Percentiles rank a stretch among this genome's conserved stretches.
Conservation (phyloP, 73 alveolate genomes). For the Paraurostyla sp. region DNA sequence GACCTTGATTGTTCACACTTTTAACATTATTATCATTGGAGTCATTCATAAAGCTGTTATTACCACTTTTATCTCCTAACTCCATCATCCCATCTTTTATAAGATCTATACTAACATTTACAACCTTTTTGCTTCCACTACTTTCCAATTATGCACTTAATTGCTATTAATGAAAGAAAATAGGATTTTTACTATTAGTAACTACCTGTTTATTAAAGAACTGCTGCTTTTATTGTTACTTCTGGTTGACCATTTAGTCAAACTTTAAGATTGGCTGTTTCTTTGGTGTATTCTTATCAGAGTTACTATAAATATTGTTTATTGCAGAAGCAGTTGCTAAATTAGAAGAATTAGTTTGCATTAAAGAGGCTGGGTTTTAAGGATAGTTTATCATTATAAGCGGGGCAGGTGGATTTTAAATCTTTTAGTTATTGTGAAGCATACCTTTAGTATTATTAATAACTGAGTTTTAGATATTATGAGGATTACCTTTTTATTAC, state of each 20-base stretch:
- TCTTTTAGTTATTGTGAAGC: neutral
- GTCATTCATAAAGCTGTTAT: slow-evolving; percentile 13
- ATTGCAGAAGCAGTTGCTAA: neutral
- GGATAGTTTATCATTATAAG: neutral
- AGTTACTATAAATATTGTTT: neutral
- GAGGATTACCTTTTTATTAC: too few relatives aligned
- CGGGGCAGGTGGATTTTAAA: neutral
- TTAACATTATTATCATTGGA: neutral
- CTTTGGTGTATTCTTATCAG: slow-evolving; percentile 37
- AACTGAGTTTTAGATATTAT: neutral
- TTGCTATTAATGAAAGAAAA: neutral
- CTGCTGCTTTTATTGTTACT: too few relatives aligned
- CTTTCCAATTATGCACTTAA: neutral
- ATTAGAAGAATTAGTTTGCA: neutral
- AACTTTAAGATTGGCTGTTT: neutral
- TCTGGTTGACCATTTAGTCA: too few relatives aligned
- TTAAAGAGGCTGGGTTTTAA: neutral
- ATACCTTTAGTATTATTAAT: neutral
- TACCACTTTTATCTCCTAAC: neutral
- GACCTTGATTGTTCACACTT: neutral
- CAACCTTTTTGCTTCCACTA: neutral
- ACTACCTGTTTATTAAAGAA: too few relatives aligned
- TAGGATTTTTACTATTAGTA: too few relatives aligned
- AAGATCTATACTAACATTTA: slow-evolving; percentile 30
- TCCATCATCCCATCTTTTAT: slow-evolving; percentile 2